Evolutionary conservation across 2,329 filamentous ascomycete genomes (phyloP), one percentile per base, ranked within the genome.

Genomic region (Pleurostoma richardsiae): DNA sequence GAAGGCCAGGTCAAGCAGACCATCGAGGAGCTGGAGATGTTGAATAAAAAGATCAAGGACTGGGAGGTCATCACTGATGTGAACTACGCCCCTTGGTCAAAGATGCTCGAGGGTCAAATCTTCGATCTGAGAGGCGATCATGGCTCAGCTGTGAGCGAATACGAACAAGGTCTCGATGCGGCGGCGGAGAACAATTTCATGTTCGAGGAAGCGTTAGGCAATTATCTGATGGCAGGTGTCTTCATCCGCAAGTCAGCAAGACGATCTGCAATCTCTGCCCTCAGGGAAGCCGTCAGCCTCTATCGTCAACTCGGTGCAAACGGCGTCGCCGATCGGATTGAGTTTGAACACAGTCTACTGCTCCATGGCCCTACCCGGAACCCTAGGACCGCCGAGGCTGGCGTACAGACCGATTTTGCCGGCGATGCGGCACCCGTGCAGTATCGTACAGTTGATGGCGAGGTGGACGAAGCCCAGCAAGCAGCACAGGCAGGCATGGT

Each of bases 81-180:
- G 56, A 91, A 91, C 62, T 91, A 90, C 60, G 66, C 82, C 7
- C 68, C 77, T 1, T 90, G 85, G 83, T 80, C 84, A 4, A 79
- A 76, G 48, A 68, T 89, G 10, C 70, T 92, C 1, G 77, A 82
- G 46, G 87, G 85, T 2, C 83, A 89, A 54, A 68, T 88, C 19
- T 74, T 79, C 3, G 87, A 91, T 54, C 69, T 88, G 46, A 68
- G 71, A 4, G 66, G 66, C 6, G 67, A 84, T 31, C 74, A 82
- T 49, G 82, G 79, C 3, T 59, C 64, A 3, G 82, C 85, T 6
- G 72, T 90, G 31, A 69, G 69, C 28, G 69, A 77, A 40, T 91
- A 89, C 56, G 88, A 92, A 59, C 73, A 80, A 51, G 81, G 83
- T 5, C 66, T 90, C 48, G 86, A 91, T 55, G 86, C 90, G 56